Evolutionary conservation across 176 grass and related monocot genomes (phyloP), one percentile per base, ranked within the genome.

Genomic region (Musa acuminata): DNA sequence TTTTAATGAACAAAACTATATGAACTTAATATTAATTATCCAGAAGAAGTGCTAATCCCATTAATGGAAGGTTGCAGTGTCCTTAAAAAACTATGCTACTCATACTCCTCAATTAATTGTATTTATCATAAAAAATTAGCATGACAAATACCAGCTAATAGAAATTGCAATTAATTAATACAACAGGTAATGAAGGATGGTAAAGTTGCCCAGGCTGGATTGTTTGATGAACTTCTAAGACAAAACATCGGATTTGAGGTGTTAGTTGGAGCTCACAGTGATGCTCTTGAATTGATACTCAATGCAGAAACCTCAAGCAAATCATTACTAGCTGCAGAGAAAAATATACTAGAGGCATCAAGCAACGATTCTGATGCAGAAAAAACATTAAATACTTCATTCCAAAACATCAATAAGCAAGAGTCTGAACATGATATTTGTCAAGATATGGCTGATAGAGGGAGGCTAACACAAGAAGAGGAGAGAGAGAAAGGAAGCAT

Each of bases 171-270:
- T 9, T 74, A 65, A 49, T 49, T 75, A 76, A 83, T 60, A 83
- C 68, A 80, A 98, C 81, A 99, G 95, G 90, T 99, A 60, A 94
- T 99, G 90, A 81, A 91, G 84, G 75, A 91, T 83, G 95, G 95
- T 52, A 91, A 81, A 51, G 94, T 91, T 71, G 75, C 82, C 24
- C 95, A 99, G 77, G 85, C 83, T 80, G 95, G 95, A 75, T 84
- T 52, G 67, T 99, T 94, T 20, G 66, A 99, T 53, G 95, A 99
- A 14, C 95, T 99, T 24, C 76, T 99, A 64, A 82, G 85, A 75
- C 86, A 99, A 49, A 93, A 94, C 16, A 85, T 89, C 62, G 95
- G 88, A 48, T 98, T 99, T 79, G 84, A 99, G 87, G 82, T 83
- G 50, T 87, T 94, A 82, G 90, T 99, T 21, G 95, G 95, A 73